Conservation (phyloP, 192 early-diverging fungal genomes). For the Umbelopsis sp. region DNA sequence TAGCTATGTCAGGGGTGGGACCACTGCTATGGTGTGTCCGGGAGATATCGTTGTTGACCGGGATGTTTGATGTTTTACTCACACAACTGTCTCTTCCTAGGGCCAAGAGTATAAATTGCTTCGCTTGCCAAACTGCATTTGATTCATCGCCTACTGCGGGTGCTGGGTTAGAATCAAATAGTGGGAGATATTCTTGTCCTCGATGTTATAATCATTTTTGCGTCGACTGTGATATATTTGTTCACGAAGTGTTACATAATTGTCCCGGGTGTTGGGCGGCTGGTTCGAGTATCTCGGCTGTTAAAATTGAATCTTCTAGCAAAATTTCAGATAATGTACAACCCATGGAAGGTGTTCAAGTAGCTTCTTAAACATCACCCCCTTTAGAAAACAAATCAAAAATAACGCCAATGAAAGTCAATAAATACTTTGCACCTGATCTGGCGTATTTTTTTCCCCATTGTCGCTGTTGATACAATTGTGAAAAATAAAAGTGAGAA, state of each 20-base stretch:
- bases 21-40: too few species aligned
- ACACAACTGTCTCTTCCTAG: slow-evolving; percentile 21
- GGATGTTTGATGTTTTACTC: too few species aligned
- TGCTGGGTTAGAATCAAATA: slow-evolving; percentile 19
- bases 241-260: slow-evolving; percentile 91
- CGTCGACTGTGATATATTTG: slow-evolving; percentile 89
- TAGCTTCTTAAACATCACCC: neutral
- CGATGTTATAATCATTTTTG: slow-evolving; percentile 82
- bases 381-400: neutral
- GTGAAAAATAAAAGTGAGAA: neutral
- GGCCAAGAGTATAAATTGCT: slow-evolving; percentile 46
- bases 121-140: slow-evolving; percentile 51
- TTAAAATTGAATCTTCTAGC: slow-evolving; percentile 6
- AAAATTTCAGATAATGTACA: neutral
- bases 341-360: slow-evolving; percentile 16
- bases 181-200: slow-evolving; percentile 58
- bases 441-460: neutral
- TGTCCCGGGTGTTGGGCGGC: slow-evolving; percentile 73
- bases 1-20: neutral
- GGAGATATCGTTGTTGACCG: too few species aligned
- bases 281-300: slow-evolving; percentile 29
- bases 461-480: neutral
- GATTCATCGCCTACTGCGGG: slow-evolving; percentile 25
- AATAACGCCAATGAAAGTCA: slow-evolving; percentile 13
- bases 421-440: slow-evolving; percentile 13